Evolutionary conservation across 2,329 filamentous ascomycete genomes (phyloP), one percentile per base, ranked within the genome.

Genomic region (Gyromitra esculenta): DNA sequence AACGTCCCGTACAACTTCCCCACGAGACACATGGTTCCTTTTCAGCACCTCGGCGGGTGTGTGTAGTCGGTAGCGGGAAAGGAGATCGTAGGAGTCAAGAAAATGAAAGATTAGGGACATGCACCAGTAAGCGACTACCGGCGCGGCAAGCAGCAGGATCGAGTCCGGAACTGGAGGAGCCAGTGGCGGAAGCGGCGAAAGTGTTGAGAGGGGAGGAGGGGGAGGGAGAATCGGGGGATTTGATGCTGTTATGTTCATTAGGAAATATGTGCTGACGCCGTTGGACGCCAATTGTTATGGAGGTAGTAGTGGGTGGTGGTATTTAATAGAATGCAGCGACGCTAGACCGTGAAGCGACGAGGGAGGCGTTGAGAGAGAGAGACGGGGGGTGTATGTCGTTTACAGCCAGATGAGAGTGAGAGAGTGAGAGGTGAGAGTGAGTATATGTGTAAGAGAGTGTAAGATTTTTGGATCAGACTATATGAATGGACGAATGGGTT

Each of bases 31-130:
- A 82, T 93, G 93, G 84, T 97, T 97, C 81, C 94, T 89, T 84
- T 93, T 92, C 45, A 90, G 83, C 78, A 98, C 91, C 84, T 98
- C 95, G 67, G 93, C 94, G 13, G 96, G 96, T 0, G 96, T 98
- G 85, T 99, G 96, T 54, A 99, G 87, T 78, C 96, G 91, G 85
- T 98, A 97, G 81, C 96, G 89, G 18, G 94, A 91, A 83, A 95
- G 97, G 48, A 95, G 85, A 83, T 97, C 93, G 84, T 91, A 90
- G 75, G 90, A 86, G 84, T 99, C 96, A 82, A 98, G 90, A 80
- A 90, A 82, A 86, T 98, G 95, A 86, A 97, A 99, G 82, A 95
- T 85, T 83, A 92, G 85, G 21, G 95, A 98, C 41, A 96, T 85
- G 25, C 86, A 84, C 96, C 96, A 99, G 87, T 99, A 99, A 74